Conservation (phyloP, 2,329 filamentous ascomycete species). For the Fusarium globosum region DNA sequence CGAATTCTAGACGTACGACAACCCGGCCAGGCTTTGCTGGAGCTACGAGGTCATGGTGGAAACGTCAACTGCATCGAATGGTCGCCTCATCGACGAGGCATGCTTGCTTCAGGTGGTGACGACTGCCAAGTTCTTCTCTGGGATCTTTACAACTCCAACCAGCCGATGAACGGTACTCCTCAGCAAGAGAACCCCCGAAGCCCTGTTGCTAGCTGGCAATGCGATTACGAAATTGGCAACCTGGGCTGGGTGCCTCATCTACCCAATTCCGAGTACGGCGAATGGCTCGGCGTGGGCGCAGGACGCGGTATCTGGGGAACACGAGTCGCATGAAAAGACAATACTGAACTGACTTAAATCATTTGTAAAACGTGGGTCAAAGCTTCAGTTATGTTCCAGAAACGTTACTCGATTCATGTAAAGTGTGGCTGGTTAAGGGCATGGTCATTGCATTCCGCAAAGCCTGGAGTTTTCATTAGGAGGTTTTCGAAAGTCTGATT, state of each 20-base stretch:
- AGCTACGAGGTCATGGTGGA: slow-evolving; percentile 88
- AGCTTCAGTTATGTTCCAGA: slow-evolving; percentile 11
- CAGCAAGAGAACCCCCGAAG: slow-evolving; percentile 69
- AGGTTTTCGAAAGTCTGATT: slow-evolving; percentile 30
- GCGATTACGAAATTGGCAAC: slow-evolving; percentile 88
- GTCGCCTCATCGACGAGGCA: slow-evolving; percentile 87
- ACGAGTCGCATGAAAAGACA: slow-evolving; percentile 51
- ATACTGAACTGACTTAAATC: slow-evolving; percentile 30
- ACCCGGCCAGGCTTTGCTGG: slow-evolving; percentile 92
- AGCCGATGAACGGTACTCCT: slow-evolving; percentile 61
- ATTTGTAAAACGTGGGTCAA: slow-evolving; percentile 21
- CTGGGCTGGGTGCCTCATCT: slow-evolving; percentile 84
- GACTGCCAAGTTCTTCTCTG: slow-evolving; percentile 93
- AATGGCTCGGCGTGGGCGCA: slow-evolving; percentile 86
- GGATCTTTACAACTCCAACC: slow-evolving; percentile 80
- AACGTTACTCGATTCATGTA: slow-evolving; percentile 39
- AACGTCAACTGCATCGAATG: slow-evolving; percentile 94
- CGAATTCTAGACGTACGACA: slow-evolving; percentile 96
- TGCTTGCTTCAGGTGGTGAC: slow-evolving; percentile 90
- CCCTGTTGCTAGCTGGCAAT: slow-evolving; percentile 83
- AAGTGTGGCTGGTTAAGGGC: slow-evolving; percentile 37
- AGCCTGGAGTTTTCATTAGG: slow-evolving; percentile 43
- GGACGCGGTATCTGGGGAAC: slow-evolving; percentile 86
- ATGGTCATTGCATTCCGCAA: slow-evolving; percentile 44
- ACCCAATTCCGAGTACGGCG: slow-evolving; percentile 74